A percentile compares a stretch with the other conserved stretches of the same genome.
These are phyloP conservation scores for Penicillium turbatum DNA, from an alignment of 495 filamentous ascomycete species.

Conservation along the genomic window DNA sequence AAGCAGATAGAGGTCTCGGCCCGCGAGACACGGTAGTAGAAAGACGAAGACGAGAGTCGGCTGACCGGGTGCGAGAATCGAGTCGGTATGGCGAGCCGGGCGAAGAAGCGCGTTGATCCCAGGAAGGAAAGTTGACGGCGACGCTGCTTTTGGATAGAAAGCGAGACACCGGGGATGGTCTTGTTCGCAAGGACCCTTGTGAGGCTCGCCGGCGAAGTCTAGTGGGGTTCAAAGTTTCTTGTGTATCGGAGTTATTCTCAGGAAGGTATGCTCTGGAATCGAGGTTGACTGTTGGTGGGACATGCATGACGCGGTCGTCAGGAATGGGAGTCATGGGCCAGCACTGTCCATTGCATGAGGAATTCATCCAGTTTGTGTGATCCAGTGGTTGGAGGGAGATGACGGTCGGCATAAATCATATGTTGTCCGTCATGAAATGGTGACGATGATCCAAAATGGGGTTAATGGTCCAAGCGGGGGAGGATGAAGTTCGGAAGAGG, in stretches of 20 bases:
- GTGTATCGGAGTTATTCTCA: conserved; percentile 15
- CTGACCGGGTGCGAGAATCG: conserved; percentile 33
- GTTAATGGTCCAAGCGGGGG: not conserved
- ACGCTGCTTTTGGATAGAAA: conserved; percentile 40
- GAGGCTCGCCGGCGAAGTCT: conserved; percentile 40
- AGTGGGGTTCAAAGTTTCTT: conserved; percentile 17
- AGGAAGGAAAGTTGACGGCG: conserved; percentile 38
- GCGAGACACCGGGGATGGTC: conserved; percentile 38
- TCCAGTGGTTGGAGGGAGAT: conserved; percentile 17
- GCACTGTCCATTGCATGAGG: conserved; percentile 36
- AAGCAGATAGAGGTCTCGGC: conserved; percentile 34
- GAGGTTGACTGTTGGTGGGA: conserved; percentile 19
- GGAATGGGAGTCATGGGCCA: conserved; percentile 25
- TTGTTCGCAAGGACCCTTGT: conserved; percentile 38
- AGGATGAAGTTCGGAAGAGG: conserved; percentile 2
- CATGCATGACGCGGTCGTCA: conserved; percentile 32
- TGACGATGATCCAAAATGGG: not conserved
- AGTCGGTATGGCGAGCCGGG: conserved; percentile 22
- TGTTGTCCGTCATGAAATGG: not conserved
- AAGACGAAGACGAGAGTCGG: conserved; percentile 38
- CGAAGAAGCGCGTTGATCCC: conserved; percentile 35
- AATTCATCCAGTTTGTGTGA: conserved; percentile 33
- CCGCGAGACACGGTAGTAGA: conserved; percentile 32
- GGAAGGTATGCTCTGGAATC: conserved; percentile 16
- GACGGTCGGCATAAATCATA: conserved; percentile 13